Evolutionary conservation across 192 early-diverging fungal species (phyloP), one percentile per base, ranked within the genome.

Genomic region (Mortierella antarctica): DNA sequence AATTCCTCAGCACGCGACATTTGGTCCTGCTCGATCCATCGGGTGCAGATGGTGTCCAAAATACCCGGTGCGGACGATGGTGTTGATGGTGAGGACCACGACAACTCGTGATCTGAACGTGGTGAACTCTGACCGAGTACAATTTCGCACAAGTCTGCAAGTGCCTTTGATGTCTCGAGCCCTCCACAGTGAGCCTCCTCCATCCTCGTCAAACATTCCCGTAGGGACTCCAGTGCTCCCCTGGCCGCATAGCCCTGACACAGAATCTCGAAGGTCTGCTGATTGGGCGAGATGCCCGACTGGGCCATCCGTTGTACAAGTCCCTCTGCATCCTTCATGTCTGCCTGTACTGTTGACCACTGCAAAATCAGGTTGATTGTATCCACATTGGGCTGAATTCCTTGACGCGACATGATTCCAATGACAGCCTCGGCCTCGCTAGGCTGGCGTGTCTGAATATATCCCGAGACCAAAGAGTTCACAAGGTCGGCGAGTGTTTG

Each of bases 191-290:
- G 57, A 39, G 69, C 62, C 8, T 61, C 62, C 20, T 79, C 76
- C 69, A 71, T 79, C 49, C 57, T 61, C 13, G 20, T 21, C 49
- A 79, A 3, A 48, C 76, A 71, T 15, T 65, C 51, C 11, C 47
- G 40, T 5, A 79, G 18, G 10, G 64, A 61, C 3, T 62, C 69
- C 14, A 70, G 4, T 47, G 41, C 56, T 5, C 76, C 76, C 0
- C 68, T 62, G 11, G 69, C 42, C 4, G 69, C 76, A 61, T 79
- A 79, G 17, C 76, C 76, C 3, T 53, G 56, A 40, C 64, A 79
- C 4, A 79, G 64, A 18, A 79, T 71, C 45, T 71, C 69, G 17
- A 60, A 79, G 6, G 76, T 79, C 31, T 62, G 50, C 42, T 52
- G 49, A 31, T 79, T 61, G 7, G 76, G 76, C 9, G 18, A 0